Evolutionary conservation across 306 rosid genomes (phyloP).

Genomic region (Pterocarpus macrocarpus): DNA sequence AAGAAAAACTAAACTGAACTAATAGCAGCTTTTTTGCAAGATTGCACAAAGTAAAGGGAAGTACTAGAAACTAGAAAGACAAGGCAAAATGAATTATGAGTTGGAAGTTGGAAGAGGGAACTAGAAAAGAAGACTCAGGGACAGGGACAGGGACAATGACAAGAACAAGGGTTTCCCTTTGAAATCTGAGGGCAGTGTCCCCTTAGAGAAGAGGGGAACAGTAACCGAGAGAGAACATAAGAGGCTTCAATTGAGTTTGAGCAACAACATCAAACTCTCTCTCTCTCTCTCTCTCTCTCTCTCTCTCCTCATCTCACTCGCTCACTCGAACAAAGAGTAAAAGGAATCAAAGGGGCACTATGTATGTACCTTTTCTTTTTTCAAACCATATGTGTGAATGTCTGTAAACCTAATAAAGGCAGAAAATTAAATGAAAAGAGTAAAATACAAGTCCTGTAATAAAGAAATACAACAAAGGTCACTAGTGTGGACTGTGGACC

Average conservation of each 20-base stretch:
- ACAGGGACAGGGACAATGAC: constrained; percentile 14
- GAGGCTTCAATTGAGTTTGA: constrained; percentile 20
- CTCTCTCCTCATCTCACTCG: constrained; percentile 5
- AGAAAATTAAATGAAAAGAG: not conserved
- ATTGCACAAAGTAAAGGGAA: not conserved
- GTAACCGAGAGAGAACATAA: not conserved
- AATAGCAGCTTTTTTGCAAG: constrained; percentile 22
- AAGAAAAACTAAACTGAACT: not conserved
- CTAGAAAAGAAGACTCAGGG: not conserved
- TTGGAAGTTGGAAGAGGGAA: constrained; percentile 27
- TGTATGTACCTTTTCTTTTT: not conserved
- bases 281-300: not conserved
- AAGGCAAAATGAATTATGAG: constrained; percentile 17
- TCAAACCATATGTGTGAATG: constrained; percentile 24
- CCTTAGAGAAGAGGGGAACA: constrained; percentile 30
- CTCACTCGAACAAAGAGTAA: not conserved
- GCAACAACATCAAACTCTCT: not conserved
- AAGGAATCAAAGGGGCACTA: not conserved
- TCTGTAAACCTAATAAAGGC: constrained; percentile 15
- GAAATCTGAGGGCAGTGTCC: constrained; percentile 37
- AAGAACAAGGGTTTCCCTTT: constrained; percentile 11
- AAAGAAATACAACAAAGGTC: not conserved
- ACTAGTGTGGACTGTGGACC: constrained; percentile 8
- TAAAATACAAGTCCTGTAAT: not conserved
- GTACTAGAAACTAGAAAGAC: constrained; percentile 2